Evolutionary conservation across 164 flowering plant species (phyloP).

Genomic region (Houttuynia cordata): DNA sequence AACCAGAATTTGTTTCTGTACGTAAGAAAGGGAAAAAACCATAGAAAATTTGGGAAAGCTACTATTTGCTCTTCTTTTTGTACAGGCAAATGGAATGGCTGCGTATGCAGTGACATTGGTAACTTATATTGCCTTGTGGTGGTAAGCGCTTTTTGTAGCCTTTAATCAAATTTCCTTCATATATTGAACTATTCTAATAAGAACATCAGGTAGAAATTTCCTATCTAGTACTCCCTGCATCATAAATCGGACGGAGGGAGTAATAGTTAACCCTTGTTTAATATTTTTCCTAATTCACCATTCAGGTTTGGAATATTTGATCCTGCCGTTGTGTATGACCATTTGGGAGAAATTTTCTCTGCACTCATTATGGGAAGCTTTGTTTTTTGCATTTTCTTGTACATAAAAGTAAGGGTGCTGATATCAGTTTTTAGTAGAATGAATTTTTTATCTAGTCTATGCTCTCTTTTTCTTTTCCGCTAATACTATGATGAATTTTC

Average conservation of each 20-base stretch:
- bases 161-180: neutral
- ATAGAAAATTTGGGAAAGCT: neutral
- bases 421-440: neutral
- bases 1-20: neutral
- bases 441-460: neutral
- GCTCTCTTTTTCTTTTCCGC: conserved; percentile 1
- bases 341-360: conserved; percentile 91
- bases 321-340: conserved; percentile 83
- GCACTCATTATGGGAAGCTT: conserved; percentile 92
- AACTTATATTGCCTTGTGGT: conserved; percentile 81
- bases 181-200: neutral
- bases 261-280: no score
- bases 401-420: conserved; percentile 64
- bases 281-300: conserved; percentile 3
- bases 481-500: conserved; percentile 4
- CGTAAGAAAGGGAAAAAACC: neutral
- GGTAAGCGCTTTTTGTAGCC: conserved; percentile 35
- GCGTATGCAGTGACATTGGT: conserved; percentile 77
- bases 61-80: neutral
- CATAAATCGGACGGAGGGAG: no score
- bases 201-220: no score
- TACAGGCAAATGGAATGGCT: conserved; percentile 82
- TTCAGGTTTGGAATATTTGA: conserved; percentile 91
- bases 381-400: conserved; percentile 73
- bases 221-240: no score